Evolutionary conservation across 1,139 yeast genomes (phyloP), one percentile per base, ranked within the genome.

Genomic region (Geotrichum citri-aurantii): DNA sequence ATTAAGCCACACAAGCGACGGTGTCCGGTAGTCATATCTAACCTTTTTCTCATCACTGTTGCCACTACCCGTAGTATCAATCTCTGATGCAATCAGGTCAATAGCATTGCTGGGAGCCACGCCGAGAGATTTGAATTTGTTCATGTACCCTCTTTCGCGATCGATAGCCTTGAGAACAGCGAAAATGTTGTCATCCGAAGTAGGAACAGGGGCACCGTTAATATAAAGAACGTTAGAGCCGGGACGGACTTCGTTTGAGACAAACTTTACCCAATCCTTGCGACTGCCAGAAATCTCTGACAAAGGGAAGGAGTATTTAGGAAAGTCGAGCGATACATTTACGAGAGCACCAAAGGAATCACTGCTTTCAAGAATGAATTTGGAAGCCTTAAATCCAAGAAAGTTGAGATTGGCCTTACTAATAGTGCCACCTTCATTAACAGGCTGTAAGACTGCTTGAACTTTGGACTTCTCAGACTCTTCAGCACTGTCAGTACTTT

Each of bases 1-100:
- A 66, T 92, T 95, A 65, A 92, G 78, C 75, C 85, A 92, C 1
- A 87, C 77, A 7, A 92, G 81, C 48, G 78, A 78, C 0, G 66
- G 62, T 12, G 79, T 69, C 60, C 78, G 75, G 33, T 79, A 68
- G 64, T 84, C 86, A 61, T 68, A 75, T 24, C 77, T 64, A 14
- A 77, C 68, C 52, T 53, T 64, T 7, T 12, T 50, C 6, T 58
- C 48, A 3, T 56, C 24, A 8, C 60, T 58, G 14, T 52, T 51
- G 5, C 54, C 19, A 2, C 60, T 58, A n/a, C 52, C 52, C 10
- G 52, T 53, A 24, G 63, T 60, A 37, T 55, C 56, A 56, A 59
- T 47, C 23, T 65, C 63, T n/a, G 48, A 48, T 31, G 31, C 12
- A n/a, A 48, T 48, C 40, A 56, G 53, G 10, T 62, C 50, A 6